A percentile compares a stretch with the other conserved stretches of the same genome.
phyloP scores from a whole-genome alignment of 75 land plant species.

The Isoetes taiwanensis region DNA sequence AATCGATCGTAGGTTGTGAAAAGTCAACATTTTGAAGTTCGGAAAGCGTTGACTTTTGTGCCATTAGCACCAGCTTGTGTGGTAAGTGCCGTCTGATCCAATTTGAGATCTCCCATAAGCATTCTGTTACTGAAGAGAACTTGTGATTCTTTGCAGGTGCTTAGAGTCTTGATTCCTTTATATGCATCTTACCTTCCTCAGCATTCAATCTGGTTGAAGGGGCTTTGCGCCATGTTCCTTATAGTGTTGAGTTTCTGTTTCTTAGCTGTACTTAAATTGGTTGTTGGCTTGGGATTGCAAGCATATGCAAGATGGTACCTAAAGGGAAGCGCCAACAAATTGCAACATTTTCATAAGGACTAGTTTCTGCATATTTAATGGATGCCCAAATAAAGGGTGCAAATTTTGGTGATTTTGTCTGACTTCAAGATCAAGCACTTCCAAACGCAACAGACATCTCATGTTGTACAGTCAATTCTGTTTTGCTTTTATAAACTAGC shows the following conservation, averaged over 20 bases:
- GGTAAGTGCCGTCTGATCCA: slow-evolving; percentile 31
- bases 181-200: slow-evolving; percentile 72
- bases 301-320: slow-evolving; percentile 83
- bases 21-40: slow-evolving; percentile 33
- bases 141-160: slow-evolving; percentile 38
- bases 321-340: slow-evolving; percentile 35
- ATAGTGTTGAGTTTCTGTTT: slow-evolving; percentile 45
- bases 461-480: too few relatives aligned
- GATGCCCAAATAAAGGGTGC: too few relatives aligned
- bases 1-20: slow-evolving; percentile 41
- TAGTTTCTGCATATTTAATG: too few relatives aligned
- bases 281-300: slow-evolving; percentile 50
- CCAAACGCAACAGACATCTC: too few relatives aligned
- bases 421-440: too few relatives aligned
- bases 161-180: slow-evolving; percentile 71
- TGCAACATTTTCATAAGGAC: slow-evolving; percentile 53
- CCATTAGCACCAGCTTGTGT: slow-evolving; percentile 98
- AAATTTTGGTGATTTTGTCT: too few relatives aligned
- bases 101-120: too few relatives aligned
- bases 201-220: slow-evolving; percentile 40
- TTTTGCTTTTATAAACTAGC: too few relatives aligned
- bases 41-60: slow-evolving; percentile 53
- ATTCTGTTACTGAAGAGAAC: too few relatives aligned
- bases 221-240: slow-evolving; percentile 33
- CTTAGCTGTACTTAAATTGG: slow-evolving; percentile 54